phyloP scores from a whole-genome alignment of 2,329 filamentous ascomycete species.

The Fusarium dlaminii region DNA sequence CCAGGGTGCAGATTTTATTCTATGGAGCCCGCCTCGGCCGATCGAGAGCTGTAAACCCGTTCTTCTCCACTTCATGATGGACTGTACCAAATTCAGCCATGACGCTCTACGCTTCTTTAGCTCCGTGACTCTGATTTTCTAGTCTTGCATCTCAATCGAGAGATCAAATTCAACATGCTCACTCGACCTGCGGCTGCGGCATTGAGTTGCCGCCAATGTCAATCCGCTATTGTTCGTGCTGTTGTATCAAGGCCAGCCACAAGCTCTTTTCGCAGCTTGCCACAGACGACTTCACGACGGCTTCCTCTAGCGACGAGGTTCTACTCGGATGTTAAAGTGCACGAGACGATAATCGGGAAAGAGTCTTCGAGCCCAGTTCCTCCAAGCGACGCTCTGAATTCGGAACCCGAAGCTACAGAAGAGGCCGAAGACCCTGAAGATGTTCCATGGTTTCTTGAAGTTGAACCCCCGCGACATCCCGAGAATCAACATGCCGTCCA shows the following conservation, averaged over 20 bases:
- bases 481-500: slow-evolving; percentile 57
- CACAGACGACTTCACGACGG: slow-evolving; percentile 27
- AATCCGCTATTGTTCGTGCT: slow-evolving; percentile 44
- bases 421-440: slow-evolving; percentile 46
- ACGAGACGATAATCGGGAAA: slow-evolving; percentile 27
- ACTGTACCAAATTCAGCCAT: slow-evolving; percentile 12
- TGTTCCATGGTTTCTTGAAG: slow-evolving; percentile 88
- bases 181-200: slow-evolving; percentile 43
- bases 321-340: slow-evolving; percentile 32
- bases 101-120: slow-evolving; percentile 4
- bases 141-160: not conserved
- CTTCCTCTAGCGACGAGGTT: slow-evolving; percentile 37
- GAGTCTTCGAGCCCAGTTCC: slow-evolving; percentile 20
- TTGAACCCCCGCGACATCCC: slow-evolving; percentile 66
- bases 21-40: not conserved
- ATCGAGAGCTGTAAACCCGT: not conserved
- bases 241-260: slow-evolving; percentile 38
- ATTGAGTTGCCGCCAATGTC: slow-evolving; percentile 46
- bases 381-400: slow-evolving; percentile 16
- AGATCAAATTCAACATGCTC: slow-evolving; percentile 40
- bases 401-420: slow-evolving; percentile 46
- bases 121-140: slow-evolving; percentile 2
- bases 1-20: not conserved
- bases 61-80: slow-evolving; percentile 27
- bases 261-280: slow-evolving; percentile 36